These are phyloP conservation scores for Xylaria sp. DNA, from an alignment of 495 filamentous ascomycete species.

Conservation along the genomic window DNA sequence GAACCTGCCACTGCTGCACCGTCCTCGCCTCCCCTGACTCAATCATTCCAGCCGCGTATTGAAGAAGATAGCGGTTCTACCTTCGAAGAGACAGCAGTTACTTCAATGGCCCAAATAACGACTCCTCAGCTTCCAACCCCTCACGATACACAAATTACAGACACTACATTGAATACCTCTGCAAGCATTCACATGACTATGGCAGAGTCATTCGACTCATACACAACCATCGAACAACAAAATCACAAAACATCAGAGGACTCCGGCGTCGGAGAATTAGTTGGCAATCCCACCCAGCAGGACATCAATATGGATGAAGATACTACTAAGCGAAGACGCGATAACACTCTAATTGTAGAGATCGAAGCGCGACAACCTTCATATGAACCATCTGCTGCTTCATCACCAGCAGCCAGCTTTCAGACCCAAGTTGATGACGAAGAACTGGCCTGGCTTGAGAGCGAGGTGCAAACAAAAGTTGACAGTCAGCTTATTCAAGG, in stretches of 20 bases:
- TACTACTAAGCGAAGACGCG: neutral
- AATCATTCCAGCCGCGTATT: constrained; percentile 28
- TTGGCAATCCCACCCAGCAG: neutral
- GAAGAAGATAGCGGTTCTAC: constrained; percentile 12
- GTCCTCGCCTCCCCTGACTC: constrained; percentile 34
- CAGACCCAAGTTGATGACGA: constrained; percentile 32
- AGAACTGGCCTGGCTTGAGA: constrained; percentile 24
- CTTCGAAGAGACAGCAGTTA: constrained; percentile 16
- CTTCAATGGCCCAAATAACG: constrained; percentile 9
- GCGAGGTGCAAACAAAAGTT: constrained; percentile 1
- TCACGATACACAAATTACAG: constrained; percentile 32
- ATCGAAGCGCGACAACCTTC: constrained; percentile 13
- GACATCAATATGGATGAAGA: neutral
- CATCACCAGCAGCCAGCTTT: constrained; percentile 31
- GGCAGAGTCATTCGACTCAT: constrained; percentile 5
- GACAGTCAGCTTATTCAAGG: neutral
- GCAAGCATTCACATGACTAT: neutral
- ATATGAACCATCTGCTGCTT: neutral
- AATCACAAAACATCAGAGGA: neutral
- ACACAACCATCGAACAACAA: neutral
- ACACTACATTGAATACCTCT: constrained; percentile 3
- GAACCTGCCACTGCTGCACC: constrained; percentile 18
- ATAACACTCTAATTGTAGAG: neutral
- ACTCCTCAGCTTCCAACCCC: constrained; percentile 34
- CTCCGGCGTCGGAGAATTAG: constrained; percentile 1